Conservation (phyloP, 805 yeast genomes). For the Priceomyces fermenticarens region DNA sequence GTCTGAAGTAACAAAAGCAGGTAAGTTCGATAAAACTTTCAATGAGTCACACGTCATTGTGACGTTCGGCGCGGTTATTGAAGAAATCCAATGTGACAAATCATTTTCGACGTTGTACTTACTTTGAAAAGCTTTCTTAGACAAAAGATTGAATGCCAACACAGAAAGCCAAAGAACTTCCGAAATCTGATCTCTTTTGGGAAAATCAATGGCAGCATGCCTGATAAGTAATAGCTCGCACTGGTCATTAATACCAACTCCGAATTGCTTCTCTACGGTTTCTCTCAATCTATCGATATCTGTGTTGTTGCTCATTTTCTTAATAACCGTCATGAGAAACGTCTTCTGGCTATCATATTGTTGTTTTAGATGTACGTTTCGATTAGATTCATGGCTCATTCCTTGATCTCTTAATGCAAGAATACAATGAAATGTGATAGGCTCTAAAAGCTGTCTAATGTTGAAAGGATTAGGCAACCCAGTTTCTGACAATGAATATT, state of each 20-base stretch:
- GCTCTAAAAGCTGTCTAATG: conserved; percentile 10
- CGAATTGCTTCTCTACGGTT: neutral
- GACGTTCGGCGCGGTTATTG: conserved; percentile 28
- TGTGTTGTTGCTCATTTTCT: neutral
- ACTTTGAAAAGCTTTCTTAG: conserved; percentile 1
- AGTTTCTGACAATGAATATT: neutral
- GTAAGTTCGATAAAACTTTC: conserved; percentile 26
- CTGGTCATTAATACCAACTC: neutral
- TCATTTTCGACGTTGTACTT: conserved; percentile 9
- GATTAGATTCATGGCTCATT: neutral
- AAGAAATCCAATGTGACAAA: conserved; percentile 26
- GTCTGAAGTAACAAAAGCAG: conserved; percentile 38
- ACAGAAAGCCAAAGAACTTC: conserved; percentile 4
- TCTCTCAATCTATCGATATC: neutral
- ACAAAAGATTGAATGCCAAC: conserved; percentile 2
- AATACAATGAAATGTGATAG: conserved; percentile 12
- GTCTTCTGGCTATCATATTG: conserved; percentile 4
- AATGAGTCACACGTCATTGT: conserved; percentile 31
- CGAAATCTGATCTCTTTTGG: neutral
- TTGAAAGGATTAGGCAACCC: conserved; percentile 4
- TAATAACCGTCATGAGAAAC: conserved; percentile 3
- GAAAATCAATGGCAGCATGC: neutral
- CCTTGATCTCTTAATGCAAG: conserved; percentile 7
- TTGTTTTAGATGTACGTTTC: conserved; percentile 1
- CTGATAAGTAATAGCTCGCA: neutral